Conservation (phyloP, 1,284 basidiomycete genomes). For the Mycosarcoma mackinlayi region DNA sequence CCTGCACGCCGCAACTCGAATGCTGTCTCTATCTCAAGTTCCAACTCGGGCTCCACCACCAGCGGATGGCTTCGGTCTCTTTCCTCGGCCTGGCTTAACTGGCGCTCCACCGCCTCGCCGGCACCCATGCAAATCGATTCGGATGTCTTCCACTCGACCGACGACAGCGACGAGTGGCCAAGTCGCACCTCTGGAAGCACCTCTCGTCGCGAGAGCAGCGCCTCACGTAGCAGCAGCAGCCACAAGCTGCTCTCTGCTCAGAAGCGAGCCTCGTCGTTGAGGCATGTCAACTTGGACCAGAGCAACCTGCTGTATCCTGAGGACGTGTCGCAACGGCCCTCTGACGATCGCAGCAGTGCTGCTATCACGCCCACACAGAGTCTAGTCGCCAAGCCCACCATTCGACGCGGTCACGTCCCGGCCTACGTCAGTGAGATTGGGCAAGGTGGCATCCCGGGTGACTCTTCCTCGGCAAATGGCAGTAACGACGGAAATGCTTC, state of each 20-base stretch:
- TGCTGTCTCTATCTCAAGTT: slow-evolving; percentile 37
- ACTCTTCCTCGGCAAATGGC: slow-evolving; percentile 21
- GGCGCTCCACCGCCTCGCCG: slow-evolving; percentile 40
- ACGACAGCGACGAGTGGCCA: slow-evolving; percentile 42
- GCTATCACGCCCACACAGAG: slow-evolving; percentile 55
- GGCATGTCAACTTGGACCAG: slow-evolving; percentile 18
- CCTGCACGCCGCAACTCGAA: slow-evolving; percentile 43
- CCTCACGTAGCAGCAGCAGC: slow-evolving; percentile 30
- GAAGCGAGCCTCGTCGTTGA: slow-evolving; percentile 30
- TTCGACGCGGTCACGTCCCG: slow-evolving; percentile 55
- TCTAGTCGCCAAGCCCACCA: slow-evolving; percentile 52
- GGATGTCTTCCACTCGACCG: slow-evolving; percentile 30
- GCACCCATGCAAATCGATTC: slow-evolving; percentile 34
- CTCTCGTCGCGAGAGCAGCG: slow-evolving; percentile 32
- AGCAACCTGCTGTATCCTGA: slow-evolving; percentile 11
- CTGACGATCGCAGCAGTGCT: slow-evolving; percentile 29
- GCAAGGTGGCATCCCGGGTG: slow-evolving; percentile 57
- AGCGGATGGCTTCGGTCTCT: slow-evolving; percentile 54
- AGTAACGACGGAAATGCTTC: slow-evolving; percentile 8
- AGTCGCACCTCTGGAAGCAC: slow-evolving; percentile 10
- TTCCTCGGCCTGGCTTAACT: slow-evolving; percentile 51
- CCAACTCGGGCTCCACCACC: slow-evolving; percentile 30
- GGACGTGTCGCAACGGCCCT: slow-evolving; percentile 10
- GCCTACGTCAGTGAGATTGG: slow-evolving; percentile 59
- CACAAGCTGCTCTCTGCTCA: slow-evolving; percentile 24